Evolutionary conservation across 176 grass and related monocot genomes (phyloP).

Genomic region (sorghum (Sorghum bicolor)): Sorghum_bicolor_NCBIv3 NC_012873.2:60111001-60111500

Average conservation of each 20-base stretch:
- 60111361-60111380: not conserved
- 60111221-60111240: conserved; percentile 20
- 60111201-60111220: not conserved
- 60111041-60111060: not conserved
- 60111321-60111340: not conserved
- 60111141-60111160: not conserved
- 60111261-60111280: not conserved
- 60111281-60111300: conserved; percentile 6
- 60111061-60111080: not conserved
- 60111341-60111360: conserved; percentile 1
- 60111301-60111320: not conserved
- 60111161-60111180: not conserved
- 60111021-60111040: conserved; percentile 52
- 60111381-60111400: conserved; percentile 2
- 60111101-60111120: not conserved
- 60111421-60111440: not conserved
- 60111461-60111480: not conserved
- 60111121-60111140: not conserved
- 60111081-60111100: not conserved
- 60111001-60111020: conserved; percentile 90
- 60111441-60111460: not conserved
- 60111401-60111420: not conserved
- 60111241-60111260: not conserved
- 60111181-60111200: not conserved
- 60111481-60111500: not conserved